A percentile compares a stretch with the other conserved stretches of the same genome.
Conservation (phyloP, 305 asterid genomes). For the Fraxinus xanthoxyloides region DNA sequence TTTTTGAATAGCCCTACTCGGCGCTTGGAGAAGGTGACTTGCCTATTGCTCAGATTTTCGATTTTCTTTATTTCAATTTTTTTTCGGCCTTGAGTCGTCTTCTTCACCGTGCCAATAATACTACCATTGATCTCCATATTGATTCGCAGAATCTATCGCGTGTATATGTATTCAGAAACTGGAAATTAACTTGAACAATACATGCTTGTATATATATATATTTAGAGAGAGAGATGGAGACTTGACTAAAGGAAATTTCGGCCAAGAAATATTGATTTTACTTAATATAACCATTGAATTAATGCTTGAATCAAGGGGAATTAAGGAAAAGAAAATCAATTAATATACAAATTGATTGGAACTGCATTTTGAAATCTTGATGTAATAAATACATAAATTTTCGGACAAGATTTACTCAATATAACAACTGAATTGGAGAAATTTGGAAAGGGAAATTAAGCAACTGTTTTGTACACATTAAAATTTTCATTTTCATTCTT, state of each 20-base stretch:
- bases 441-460: neutral
- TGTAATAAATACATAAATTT: neutral
- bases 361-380: neutral
- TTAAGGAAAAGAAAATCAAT: neutral
- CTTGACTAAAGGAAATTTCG: neutral
- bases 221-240: neutral
- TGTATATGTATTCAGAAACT: neutral
- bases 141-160: neutral
- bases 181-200: neutral
- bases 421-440: neutral
- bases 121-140: neutral
- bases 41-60: slow-evolving; percentile 12
- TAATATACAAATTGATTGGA: neutral
- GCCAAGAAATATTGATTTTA: neutral
- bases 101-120: neutral
- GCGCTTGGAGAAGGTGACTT: slow-evolving; percentile 29
- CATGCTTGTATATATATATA: neutral
- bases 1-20: slow-evolving; percentile 31
- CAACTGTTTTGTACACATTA: too few relatives aligned
- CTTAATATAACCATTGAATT: neutral
- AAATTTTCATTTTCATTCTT: too few relatives aligned
- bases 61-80: slow-evolving; percentile 27
- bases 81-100: slow-evolving; percentile 24
- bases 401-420: neutral
- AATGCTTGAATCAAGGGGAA: neutral